These are phyloP conservation scores for Tetrapisispora phaffii DNA, from an alignment of 805 yeast genomes.

Conservation along the genomic window DNA sequence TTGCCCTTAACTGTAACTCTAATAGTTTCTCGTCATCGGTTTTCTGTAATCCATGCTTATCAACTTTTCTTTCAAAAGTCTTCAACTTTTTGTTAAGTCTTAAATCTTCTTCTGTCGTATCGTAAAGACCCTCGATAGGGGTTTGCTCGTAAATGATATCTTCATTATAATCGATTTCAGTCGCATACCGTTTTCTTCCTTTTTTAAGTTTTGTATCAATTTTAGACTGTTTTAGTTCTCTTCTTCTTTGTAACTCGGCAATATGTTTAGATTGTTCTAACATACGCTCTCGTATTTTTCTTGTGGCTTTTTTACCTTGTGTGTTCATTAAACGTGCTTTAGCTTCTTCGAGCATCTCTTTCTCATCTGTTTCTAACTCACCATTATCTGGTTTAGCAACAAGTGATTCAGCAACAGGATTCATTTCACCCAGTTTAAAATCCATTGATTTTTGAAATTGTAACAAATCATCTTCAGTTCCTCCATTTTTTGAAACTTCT, in stretches of 20 bases:
- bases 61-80: constrained; percentile 37
- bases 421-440: constrained; percentile 44
- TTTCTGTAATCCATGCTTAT: constrained; percentile 36
- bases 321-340: constrained; percentile 84
- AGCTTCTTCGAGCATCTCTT: constrained; percentile 92
- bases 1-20: constrained; percentile 21
- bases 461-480: constrained; percentile 9
- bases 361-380: constrained; percentile 76
- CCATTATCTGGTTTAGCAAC: constrained; percentile 77
- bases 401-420: constrained; percentile 62
- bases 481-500: constrained; percentile 5
- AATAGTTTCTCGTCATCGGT: constrained; percentile 24
- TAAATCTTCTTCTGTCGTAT: constrained; percentile 48
- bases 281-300: constrained; percentile 79
- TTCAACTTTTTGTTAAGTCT: constrained; percentile 31
- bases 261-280: constrained; percentile 68
- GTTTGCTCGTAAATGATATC: constrained; percentile 71
- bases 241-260: constrained; percentile 65
- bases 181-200: constrained; percentile 43
- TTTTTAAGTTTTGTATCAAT: constrained; percentile 41
- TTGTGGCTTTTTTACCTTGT: constrained; percentile 86
- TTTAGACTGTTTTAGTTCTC: constrained; percentile 78
- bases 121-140: constrained; percentile 62
- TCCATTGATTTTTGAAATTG: constrained; percentile 32
- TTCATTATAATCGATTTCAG: constrained; percentile 70